These are phyloP conservation scores for Kazachstania africana DNA, from an alignment of 805 yeast species.

Conservation along the genomic window DNA sequence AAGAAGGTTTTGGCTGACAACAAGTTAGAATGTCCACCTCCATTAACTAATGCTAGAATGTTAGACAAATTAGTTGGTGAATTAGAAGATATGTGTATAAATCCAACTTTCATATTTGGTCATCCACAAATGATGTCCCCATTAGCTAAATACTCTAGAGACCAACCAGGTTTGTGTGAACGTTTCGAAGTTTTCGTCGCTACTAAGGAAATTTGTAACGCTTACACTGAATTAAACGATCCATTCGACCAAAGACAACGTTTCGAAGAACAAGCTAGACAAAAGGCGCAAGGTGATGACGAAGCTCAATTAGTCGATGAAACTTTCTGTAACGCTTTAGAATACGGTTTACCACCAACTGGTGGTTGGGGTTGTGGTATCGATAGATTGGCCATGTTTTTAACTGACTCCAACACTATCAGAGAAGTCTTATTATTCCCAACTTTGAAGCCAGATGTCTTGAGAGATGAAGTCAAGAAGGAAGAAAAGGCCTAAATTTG, in stretches of 20 bases:
- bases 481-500: conserved; percentile 8
- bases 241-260: conserved; percentile 96
- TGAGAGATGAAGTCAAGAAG: conserved; percentile 25
- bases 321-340: conserved; percentile 93
- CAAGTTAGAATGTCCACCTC: conserved; percentile 80
- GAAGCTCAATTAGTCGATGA: conserved; percentile 97
- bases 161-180: conserved; percentile 89
- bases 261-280: conserved; percentile 98
- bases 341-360: conserved; percentile 97
- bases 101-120: conserved; percentile 96
- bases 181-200: conserved; percentile 98
- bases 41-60: conserved; percentile 96
- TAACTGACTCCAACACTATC: conserved; percentile 90
- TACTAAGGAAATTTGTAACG: conserved; percentile 95
- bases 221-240: conserved; percentile 97
- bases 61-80: conserved; percentile 96
- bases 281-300: conserved; percentile 97
- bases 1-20: conserved; percentile 65
- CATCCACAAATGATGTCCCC: conserved; percentile 99
- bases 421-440: conserved; percentile 98
- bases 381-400: conserved; percentile 95
- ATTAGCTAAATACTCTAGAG: conserved; percentile 90
- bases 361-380: conserved; percentile 99
- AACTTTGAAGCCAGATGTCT: conserved; percentile 87
- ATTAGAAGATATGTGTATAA: conserved; percentile 85